Percentiles rank a stretch among this genome's conserved stretches.
These are phyloP conservation scores for Monilinia fructigena DNA, from an alignment of 2,329 filamentous ascomycete genomes.

Conservation along the genomic window DNA sequence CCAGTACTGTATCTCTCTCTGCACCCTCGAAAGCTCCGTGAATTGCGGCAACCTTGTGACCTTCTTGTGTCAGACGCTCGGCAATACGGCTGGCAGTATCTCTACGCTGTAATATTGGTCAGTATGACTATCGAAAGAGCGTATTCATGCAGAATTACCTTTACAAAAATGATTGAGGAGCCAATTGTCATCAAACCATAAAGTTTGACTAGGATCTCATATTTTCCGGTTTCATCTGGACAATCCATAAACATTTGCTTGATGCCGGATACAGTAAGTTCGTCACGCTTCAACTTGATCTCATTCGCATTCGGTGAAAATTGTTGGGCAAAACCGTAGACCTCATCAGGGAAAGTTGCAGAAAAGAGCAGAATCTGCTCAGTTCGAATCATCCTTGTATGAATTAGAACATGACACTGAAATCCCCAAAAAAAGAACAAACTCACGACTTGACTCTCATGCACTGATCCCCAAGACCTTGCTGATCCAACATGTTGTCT, in stretches of 20 bases:
- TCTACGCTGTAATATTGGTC: slow-evolving; percentile 61
- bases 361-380: slow-evolving; percentile 95
- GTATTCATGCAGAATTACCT: slow-evolving; percentile 52
- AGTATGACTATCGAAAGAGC: not conserved
- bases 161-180: slow-evolving; percentile 97
- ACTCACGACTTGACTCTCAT: slow-evolving; percentile 79
- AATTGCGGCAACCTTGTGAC: slow-evolving; percentile 86
- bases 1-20: slow-evolving; percentile 79
- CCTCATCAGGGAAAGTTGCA: slow-evolving; percentile 88
- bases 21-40: slow-evolving; percentile 83
- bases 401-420: slow-evolving; percentile 25
- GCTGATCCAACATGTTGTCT: slow-evolving; percentile 97
- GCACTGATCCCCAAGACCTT: slow-evolving; percentile 93
- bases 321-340: slow-evolving; percentile 76
- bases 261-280: slow-evolving; percentile 94
- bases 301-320: slow-evolving; percentile 86
- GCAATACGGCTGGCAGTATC: slow-evolving; percentile 84
- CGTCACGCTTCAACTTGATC: slow-evolving; percentile 83
- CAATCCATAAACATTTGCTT: slow-evolving; percentile 98
- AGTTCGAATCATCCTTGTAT: slow-evolving; percentile 61
- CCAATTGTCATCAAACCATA: slow-evolving; percentile 96
- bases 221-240: slow-evolving; percentile 77
- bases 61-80: slow-evolving; percentile 79
- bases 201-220: slow-evolving; percentile 82
- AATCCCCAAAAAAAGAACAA: not conserved